phyloP scores from a whole-genome alignment of 2,329 filamentous ascomycete species.

The Bipolaris cookei region DNA sequence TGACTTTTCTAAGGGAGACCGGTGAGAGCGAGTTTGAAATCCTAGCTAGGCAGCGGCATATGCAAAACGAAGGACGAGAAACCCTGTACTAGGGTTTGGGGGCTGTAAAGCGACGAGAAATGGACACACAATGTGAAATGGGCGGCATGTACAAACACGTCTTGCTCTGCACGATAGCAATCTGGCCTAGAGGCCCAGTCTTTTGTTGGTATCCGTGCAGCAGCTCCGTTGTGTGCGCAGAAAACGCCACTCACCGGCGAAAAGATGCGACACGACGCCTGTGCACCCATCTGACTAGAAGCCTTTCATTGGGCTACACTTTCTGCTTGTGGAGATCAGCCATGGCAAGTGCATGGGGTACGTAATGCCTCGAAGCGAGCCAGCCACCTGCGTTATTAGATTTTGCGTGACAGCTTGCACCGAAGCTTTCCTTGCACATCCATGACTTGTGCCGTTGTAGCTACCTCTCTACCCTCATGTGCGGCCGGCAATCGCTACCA shows the following conservation, averaged over 20 bases:
- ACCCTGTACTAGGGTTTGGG: no score
- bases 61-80: no score
- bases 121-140: no score
- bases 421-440: conserved; percentile 1
- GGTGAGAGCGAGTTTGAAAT: conserved; percentile 6
- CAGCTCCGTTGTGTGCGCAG: no score
- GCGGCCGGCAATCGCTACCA: background rate
- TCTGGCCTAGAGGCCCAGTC: no score
- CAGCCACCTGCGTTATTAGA: background rate
- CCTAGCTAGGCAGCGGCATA: conserved; percentile 7
- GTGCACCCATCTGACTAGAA: no score
- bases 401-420: background rate
- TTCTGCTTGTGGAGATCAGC: conserved; percentile 1
- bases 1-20: conserved; percentile 4
- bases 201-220: no score
- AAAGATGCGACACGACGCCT: no score
- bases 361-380: conserved; percentile 5
- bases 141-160: no score
- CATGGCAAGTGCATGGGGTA: background rate
- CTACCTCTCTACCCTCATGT: background rate
- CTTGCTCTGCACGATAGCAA: no score
- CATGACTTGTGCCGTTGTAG: background rate
- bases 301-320: background rate
- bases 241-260: no score
- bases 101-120: no score